phyloP scores from a whole-genome alignment of 257 asterid species.

The Plectranthus barbatus region DNA sequence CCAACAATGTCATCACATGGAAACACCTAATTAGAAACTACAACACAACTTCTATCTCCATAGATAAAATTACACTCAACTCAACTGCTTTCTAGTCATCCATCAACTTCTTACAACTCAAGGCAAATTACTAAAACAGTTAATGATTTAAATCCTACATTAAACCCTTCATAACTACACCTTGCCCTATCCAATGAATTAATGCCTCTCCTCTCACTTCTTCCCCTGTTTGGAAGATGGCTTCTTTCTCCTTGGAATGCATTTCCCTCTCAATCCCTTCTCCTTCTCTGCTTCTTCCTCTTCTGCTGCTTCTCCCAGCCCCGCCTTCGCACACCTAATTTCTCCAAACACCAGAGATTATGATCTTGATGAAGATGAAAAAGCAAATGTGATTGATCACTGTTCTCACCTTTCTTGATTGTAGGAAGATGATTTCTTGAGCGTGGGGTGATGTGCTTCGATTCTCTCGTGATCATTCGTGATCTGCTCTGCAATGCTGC shows the following conservation, averaged over 20 bases:
- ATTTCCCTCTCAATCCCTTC: conserved; percentile 47
- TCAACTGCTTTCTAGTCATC: too few relatives aligned
- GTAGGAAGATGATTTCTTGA: conserved; percentile 75
- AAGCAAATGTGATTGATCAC: too few relatives aligned
- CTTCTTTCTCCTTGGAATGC: conserved; percentile 64
- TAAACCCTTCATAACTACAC: too few relatives aligned
- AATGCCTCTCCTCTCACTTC: conserved; percentile 22
- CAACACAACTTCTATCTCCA: too few relatives aligned
- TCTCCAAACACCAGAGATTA: too few relatives aligned
- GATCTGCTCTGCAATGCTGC: conserved; percentile 74
- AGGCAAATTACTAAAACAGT: too few relatives aligned
- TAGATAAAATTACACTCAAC: too few relatives aligned
- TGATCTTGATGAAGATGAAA: too few relatives aligned
- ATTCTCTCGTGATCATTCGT: conserved; percentile 23
- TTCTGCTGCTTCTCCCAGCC: conserved; percentile 25
- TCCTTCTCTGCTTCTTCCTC: conserved; percentile 31
- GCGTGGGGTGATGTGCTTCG: conserved; percentile 15
- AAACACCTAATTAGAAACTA: too few relatives aligned
- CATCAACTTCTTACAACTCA: too few relatives aligned
- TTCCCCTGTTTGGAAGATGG: conserved; percentile 39
- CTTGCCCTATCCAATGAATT: background rate
- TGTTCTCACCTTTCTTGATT: conserved; percentile 76
- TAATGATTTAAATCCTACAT: too few relatives aligned
- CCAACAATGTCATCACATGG: too few relatives aligned
- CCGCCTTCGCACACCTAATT: conserved; percentile 41